Percentiles rank a stretch among this genome's conserved stretches.
phyloP scores from a whole-genome alignment of 129 eudicot genomes.

The Tagetes patula region DNA sequence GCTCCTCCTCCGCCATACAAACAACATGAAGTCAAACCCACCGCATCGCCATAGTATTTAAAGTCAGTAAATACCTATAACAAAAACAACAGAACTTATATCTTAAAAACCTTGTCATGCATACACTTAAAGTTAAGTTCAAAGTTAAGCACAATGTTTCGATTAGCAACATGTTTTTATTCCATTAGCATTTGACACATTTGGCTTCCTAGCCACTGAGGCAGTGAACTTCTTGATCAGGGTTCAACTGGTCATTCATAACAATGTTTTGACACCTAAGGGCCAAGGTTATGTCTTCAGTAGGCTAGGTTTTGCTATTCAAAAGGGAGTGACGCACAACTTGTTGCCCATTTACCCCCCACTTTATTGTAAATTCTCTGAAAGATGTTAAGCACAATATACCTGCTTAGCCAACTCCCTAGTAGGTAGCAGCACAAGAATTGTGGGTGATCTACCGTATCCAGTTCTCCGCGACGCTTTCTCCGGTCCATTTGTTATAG shows the following conservation, averaged over 20 bases:
- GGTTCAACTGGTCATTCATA: too few relatives aligned
- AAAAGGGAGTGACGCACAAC: too few relatives aligned
- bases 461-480: conserved; percentile 63
- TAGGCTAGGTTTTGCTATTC: too few relatives aligned
- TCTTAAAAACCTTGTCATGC: background rate
- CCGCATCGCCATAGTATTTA: conserved; percentile 65
- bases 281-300: too few relatives aligned
- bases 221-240: too few relatives aligned
- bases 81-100: background rate
- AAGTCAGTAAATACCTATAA: conserved; percentile 69
- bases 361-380: too few relatives aligned
- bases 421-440: conserved; percentile 83
- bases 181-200: too few relatives aligned
- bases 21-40: conserved; percentile 70
- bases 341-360: too few relatives aligned
- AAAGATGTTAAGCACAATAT: background rate
- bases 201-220: too few relatives aligned
- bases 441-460: conserved; percentile 75
- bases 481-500: conserved; percentile 65
- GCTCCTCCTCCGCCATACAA: conserved; percentile 83
- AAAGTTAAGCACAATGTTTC: background rate
- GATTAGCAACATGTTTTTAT: too few relatives aligned
- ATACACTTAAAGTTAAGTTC: background rate
- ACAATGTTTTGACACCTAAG: too few relatives aligned
- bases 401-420: conserved; percentile 86